Base-by-base conservation (phyloP, 2,329 filamentous ascomycete species). In the Hyphodiscus sp. region DNA sequence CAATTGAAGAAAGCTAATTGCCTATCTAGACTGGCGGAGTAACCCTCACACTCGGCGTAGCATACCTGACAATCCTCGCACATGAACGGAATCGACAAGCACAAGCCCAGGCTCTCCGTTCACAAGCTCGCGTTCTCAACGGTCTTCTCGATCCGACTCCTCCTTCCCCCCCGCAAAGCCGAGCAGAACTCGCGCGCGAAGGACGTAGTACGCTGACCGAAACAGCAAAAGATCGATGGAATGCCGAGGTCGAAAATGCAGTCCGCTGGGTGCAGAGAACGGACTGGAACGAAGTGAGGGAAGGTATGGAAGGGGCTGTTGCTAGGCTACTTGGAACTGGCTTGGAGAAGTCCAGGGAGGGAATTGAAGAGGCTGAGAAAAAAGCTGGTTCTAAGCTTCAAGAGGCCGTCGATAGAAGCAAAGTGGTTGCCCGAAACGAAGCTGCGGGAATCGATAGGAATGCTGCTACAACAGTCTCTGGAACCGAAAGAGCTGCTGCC, bases 151-250 rank as follows among this genome's bases (percentile, higher is more conserved):
- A 79, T 60, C 73, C 77, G 33, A 67, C 73, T 54, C 73, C 72
- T 20, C 70, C 73, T 10, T 71, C 72, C 9, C 73, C 76, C 11
- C 75, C 74, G 2, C 78, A 76, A 11, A 76, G 76, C 10, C 73
- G 79, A 45, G 72, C 76, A 44, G 76, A 81, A 63, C 68, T 74
- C 41, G 74, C 76, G 46, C 73, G 74, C 41, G 70, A 78, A 49
- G 74, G 80, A 61, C 74, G 78, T 57, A 75, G 77, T 26, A 76
- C 76, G 47, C 72, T 87, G 48, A 67, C 83, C 51, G 86, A 91
- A 66, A 74, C 81, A 38, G 76, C 85, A 63, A 92, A 92, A 74
- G 85, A 88, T 64, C 76, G 81, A 56, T 92, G 88, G 88, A 92
- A 94, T 69, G 70, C 78, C 49, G 87, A 92, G 70, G 70, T 92